phyloP scores from a whole-genome alignment of 2,329 filamentous ascomycete species.

The Aspergillus hortae region DNA sequence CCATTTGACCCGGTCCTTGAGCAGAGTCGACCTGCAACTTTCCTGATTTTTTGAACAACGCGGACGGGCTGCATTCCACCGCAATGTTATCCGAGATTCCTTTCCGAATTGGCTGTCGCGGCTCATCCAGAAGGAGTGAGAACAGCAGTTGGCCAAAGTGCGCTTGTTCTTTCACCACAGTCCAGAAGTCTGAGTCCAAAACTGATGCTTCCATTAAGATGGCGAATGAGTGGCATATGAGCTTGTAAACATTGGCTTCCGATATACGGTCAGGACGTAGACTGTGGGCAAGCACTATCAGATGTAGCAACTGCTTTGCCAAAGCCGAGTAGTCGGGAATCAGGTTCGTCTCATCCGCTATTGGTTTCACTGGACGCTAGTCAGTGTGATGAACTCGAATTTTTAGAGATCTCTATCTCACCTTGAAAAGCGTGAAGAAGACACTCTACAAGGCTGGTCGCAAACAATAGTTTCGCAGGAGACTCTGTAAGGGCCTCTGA shows the following conservation, averaged over 20 bases:
- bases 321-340: slow-evolving; percentile 36
- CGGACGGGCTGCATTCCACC: slow-evolving; percentile 32
- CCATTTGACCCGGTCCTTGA: slow-evolving; percentile 4
- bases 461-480: slow-evolving; percentile 49
- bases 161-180: slow-evolving; percentile 36
- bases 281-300: slow-evolving; percentile 29
- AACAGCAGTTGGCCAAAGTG: slow-evolving; percentile 37
- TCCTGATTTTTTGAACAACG: slow-evolving; percentile 25
- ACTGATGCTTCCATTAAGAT: slow-evolving; percentile 49
- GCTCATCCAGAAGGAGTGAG: slow-evolving; percentile 44
- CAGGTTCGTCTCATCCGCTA: slow-evolving; percentile 23
- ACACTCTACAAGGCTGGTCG: slow-evolving; percentile 55
- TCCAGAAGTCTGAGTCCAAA: slow-evolving; percentile 46
- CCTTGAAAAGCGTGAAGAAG: slow-evolving; percentile 56
- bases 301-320: slow-evolving; percentile 31
- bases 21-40: slow-evolving; percentile 16
- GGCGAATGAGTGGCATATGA: slow-evolving; percentile 46
- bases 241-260: slow-evolving; percentile 23
- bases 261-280: slow-evolving; percentile 11
- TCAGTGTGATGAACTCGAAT: background rate
- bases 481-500: slow-evolving; percentile 44
- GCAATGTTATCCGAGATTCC: slow-evolving; percentile 38
- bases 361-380: slow-evolving; percentile 22
- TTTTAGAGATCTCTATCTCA: slow-evolving; percentile 24
- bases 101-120: slow-evolving; percentile 35